Percentiles rank a stretch among this genome's conserved stretches.
These are phyloP conservation scores for Fraxinus cuspidata DNA, from an alignment of 257 asterid genomes.

Conservation along the genomic window DNA sequence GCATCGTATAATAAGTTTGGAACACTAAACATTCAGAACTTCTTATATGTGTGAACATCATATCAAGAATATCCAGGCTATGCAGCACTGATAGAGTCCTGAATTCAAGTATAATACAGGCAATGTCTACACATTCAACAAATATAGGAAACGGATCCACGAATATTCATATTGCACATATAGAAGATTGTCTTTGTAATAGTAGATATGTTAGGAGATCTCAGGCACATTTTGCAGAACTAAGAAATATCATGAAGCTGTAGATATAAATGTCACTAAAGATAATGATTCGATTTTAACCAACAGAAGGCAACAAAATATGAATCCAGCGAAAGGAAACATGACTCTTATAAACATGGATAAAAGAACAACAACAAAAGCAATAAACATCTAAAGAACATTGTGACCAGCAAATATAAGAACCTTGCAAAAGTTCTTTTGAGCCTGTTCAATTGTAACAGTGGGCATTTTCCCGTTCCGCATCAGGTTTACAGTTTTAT, in stretches of 20 bases:
- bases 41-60: background rate
- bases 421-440: conserved; percentile 94
- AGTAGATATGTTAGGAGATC: background rate
- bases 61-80: background rate
- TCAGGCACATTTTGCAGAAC: background rate
- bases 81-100: background rate
- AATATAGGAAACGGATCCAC: background rate
- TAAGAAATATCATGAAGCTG: background rate
- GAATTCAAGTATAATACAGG: background rate
- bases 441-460: conserved; percentile 96
- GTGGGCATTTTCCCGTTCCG: conserved; percentile 99
- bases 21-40: background rate
- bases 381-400: background rate
- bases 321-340: background rate
- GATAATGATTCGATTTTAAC: background rate
- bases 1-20: background rate
- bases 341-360: background rate
- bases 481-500: conserved; percentile 95
- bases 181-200: background rate
- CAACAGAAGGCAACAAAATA: background rate
- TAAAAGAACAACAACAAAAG: background rate
- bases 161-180: background rate
- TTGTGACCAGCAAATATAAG: conserved; percentile 20
- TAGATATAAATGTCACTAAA: background rate
- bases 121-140: background rate